Evolutionary conservation across 2,329 filamentous ascomycete genomes (phyloP), one percentile per base, ranked within the genome.

Genomic region (Alternaria sp.): DNA sequence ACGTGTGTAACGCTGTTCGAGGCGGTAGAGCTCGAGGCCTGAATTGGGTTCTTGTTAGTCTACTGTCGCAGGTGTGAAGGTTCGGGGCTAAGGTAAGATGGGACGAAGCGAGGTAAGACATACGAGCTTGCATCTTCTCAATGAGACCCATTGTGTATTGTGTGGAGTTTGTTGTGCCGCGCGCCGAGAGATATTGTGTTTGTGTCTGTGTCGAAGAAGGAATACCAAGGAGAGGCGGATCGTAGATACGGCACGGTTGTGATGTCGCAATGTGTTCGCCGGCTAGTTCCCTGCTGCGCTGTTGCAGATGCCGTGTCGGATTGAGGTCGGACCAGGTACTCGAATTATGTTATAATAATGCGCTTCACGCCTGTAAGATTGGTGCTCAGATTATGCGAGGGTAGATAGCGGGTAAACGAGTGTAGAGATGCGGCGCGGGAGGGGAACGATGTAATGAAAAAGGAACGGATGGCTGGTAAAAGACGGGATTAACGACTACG

Each of bases 1-100:
- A 75, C 91, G 91, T 55, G 94, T 96, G 85, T 98, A 98, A 74
- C 93, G 91, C 84, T 97, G 91, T 84, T 98, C 95, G 71, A 98
- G 90, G 53, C 93, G 92, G 86, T 97, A 96, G 76, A 98, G 89
- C 85, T 98, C 93, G 74, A 96, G 87, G 82, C 95, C 81, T 89
- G 65, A 61, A 19, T 49, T 36, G 12, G 13, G 51, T 26, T 36
- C 19, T 12, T 58, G 67, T 65, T 28, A 67, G 46, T 56, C 28
- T 28, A 26, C 53, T 55, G 30, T 59, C 12, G n/a, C 50, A 26
- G 57, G 23, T 47, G 44, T 19, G 49, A 26, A 54, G 15, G 51
- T 51, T 55, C 32, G 61, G 47, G 44, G 64, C 54, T 55, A 44
- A 61, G 47, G 59, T 19, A 47, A 21, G 50, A 60, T 36, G 13